phyloP scores from a whole-genome alignment of 192 early-diverging fungal species.

The Coemansia sp. region DNA sequence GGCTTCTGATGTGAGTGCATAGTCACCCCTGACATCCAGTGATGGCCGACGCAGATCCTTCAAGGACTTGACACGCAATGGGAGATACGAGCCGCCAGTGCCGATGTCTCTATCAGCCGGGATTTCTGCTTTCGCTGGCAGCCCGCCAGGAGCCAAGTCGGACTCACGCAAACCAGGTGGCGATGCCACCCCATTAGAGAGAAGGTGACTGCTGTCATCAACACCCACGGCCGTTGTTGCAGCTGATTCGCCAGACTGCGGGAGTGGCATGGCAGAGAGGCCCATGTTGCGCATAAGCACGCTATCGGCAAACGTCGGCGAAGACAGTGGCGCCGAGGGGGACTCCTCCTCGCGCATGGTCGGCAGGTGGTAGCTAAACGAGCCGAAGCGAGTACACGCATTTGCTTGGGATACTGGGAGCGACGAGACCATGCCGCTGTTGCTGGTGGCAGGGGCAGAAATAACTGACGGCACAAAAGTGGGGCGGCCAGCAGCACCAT shows the following conservation, averaged over 20 bases:
- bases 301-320: slow-evolving; percentile 11
- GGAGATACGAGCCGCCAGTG: slow-evolving; percentile 6
- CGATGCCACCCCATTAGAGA: slow-evolving; percentile 7
- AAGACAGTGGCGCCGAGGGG: slow-evolving; percentile 1
- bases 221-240: slow-evolving; percentile 2
- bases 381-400: slow-evolving; percentile 20
- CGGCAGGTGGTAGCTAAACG: slow-evolving; percentile 35
- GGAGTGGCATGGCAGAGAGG: slow-evolving; percentile 12
- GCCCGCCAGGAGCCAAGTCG: background rate
- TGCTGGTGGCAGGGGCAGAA: background rate
- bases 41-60: slow-evolving; percentile 42
- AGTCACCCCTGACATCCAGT: slow-evolving; percentile 16
- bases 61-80: slow-evolving; percentile 30
- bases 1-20: background rate
- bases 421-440: background rate
- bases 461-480: background rate
- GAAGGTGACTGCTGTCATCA: background rate
- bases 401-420: background rate
- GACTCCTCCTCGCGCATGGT: slow-evolving; percentile 48
- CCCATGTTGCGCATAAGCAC: slow-evolving; percentile 45
- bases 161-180: slow-evolving; percentile 11
- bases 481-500: slow-evolving; percentile 15
- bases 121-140: background rate
- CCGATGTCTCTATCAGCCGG: background rate
- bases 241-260: background rate